Base-by-base conservation (phyloP, 176 grass and related monocot species). In the Oropetium thomaeum region DNA sequence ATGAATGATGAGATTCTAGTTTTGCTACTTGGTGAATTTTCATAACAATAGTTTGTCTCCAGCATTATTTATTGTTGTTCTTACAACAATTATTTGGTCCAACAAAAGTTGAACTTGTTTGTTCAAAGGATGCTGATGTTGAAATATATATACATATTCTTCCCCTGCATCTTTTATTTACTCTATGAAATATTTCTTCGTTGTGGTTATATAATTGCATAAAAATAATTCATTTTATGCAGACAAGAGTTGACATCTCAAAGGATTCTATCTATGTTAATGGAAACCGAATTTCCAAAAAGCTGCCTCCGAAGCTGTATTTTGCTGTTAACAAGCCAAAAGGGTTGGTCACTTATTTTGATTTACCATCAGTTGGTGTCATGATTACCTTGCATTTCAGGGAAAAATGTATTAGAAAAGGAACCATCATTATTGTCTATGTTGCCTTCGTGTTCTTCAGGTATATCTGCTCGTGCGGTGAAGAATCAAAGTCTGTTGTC, bases 251-350 rank as follows among this genome's bases (percentile, higher is more conserved):
- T 38, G 89, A 94, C 77, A 57, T 98, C 48, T 72, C 75, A 1
- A 94, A 94, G 95, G 95, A 98, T 83, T 92, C 91, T 58, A 92
- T 98, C 79, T 94, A 98, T 15, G 89, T 98, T 65, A 94, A 98
- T 41, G 91, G 91, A 32, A 98, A 88, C 23, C 91, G 86, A 40
- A 84, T 98, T 70, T 81, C 95, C 34, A 98, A 94, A 81, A 98
- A 85, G 70, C 53, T 94, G 47, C 95, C 95, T 75, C 91, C 84
- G 1, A 94, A 93, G 62, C 65, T 94, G 7, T 94, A 94, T 82
- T 98, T 98, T 87, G 89, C 86, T 75, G 69, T 98, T 63, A 93
- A 98, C 84, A 98, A 98, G 76, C 88, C 95, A 79, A 94, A 98
- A 86, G 91, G 91, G 95, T 98, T 44, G 23, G 86, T 76, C 74